Evolutionary conservation across 805 yeast genomes (phyloP), one percentile per base, ranked within the genome.

Genomic region (Barnettozyma siamensis): DNA sequence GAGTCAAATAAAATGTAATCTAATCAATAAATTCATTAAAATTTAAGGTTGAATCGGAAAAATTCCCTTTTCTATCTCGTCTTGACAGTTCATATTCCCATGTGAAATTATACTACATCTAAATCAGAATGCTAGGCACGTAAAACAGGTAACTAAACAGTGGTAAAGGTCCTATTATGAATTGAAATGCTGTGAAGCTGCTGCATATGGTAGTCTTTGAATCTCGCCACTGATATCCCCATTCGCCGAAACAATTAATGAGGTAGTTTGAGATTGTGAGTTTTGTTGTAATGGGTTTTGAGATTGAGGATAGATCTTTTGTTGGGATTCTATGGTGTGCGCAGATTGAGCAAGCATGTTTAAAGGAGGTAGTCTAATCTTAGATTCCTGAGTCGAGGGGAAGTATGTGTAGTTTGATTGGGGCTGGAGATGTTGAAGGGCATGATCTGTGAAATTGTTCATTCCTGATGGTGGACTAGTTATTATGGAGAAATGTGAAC

Each of bases 341-440:
- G 5, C 15, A 10, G 11, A 13, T 31, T 31, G 31, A 29, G n/a
- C 16, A 18, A 15, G 34, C 5, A 36, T 23, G 27, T 35, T 40
- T 12, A 41, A 23, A 10, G 44, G 44, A 7, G 44, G 44, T 20
- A 41, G 17, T 32, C 21, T 36, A 5, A 41, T 37, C n/a, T 28
- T 41, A 20, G 40, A 26, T 7, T 35, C 43, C 3, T 10, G 12
- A 13, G 17, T 38, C 6, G 16, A 13, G 31, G 35, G 29, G 31
- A 38, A 29, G 31, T 35, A 36, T 18, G 24, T 35, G 29, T 30
- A 36, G 20, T 37, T 30, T 31, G 27, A 21, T 13, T 12, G 17
- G 28, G 31, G 35, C 18, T 38, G 27, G 12, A 12, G 7, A 7
- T 24, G 35, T 37, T 21, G 33, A 37, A 21, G 21, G 19, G 16